Base-by-base conservation (phyloP, 805 yeast genomes). In the Starmerella asiatica region DNA sequence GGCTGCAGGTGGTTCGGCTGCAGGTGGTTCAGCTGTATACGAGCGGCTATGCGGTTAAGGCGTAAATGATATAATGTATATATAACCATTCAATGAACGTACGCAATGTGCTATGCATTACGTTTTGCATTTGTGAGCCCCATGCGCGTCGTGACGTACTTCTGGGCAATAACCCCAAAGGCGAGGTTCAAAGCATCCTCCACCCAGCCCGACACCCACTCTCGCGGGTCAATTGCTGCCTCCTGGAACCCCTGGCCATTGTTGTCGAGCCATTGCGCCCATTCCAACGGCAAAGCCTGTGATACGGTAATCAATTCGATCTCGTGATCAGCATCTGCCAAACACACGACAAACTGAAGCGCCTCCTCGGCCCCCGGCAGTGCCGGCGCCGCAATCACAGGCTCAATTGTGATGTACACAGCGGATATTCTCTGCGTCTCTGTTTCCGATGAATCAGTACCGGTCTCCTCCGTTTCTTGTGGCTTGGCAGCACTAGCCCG, bases 241-340 rank as follows among this genome's bases (percentile, higher is more conserved):
- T 58, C 58, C 18, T 47, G 53, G 31, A 57, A 57, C 17, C 54
- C 58, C 5, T 53, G 53, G 24, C 49, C 53, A 21, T 51, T 49
- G 24, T 53, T 71, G 44, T 73, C 76, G n/a, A 88, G 67, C 98
- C 98, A 91, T n/a, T 72, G 64, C 8, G 85, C 78, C 98, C 98
- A 91, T 55, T 73, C 76, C 34, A 72, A 56, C 9, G 98, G 97
- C 65, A 84, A 79, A 5, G 94, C 75, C 59, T 91, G 98, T 0
- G 97, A 81, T 50, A 78, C 76, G 37, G 83, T 76, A 21, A 74
- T 68, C 33, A 83, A 70, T 6, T 77, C 70, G 46, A 91, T 73
- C 47, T 75, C 71, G 60, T 91, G 88, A 29, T 79, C 75, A 32
- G 75, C 72, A 55, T 91, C 98, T 49, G 74, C 73, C 49, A 91